Evolutionary conservation across 345 rosid species (phyloP), one percentile per base, ranked within the genome.

Genomic region (Garcia nutans): DNA sequence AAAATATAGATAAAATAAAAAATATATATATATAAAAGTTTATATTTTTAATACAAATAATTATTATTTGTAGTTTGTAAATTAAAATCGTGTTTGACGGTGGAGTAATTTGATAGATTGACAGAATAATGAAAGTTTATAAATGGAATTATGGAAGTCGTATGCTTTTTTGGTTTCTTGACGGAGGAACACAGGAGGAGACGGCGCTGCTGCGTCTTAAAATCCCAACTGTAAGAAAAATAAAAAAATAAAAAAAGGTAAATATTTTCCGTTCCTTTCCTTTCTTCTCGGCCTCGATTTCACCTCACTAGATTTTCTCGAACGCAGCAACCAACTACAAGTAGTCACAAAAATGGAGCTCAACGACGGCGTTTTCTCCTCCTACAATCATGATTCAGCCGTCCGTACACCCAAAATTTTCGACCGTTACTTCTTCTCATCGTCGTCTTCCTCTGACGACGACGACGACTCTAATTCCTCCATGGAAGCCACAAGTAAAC

Each of bases 351-450:
- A 5, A 5, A 75, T 75, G 44, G 66, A 75, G 28, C 63, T 68
- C 20, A 42, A 56, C 42, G 74, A 76, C 74, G 74, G n/a, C 79
- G 49, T 50, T 20, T 69, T 66, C 10, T 68, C 59, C 74, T 58
- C 78, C 13, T 37, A 0, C 37, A 26, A 9, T n/a, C 67, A 16
- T 3, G 50, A 16, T 22, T 57, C 71, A 1, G 45, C 75, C 71
- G 13, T 15, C 77, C 84, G 13, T 56, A 78, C 88, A 1, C 89
- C 92, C 58, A 84, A 83, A 78, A 70, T 91, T 79, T 94, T 87
- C 82, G 90, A 85, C 84, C 94, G 91, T 74, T 85, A 79, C 82
- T 80, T 88, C 8, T 84, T 86, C 70, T 84, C 87, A 59, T 85
- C 89, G 10, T 45, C 82, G 0, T 82, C 89, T 0, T 74, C 87